Evolutionary conservation across 139 green algal species (phyloP).

Genomic region (Asterochloris erici): DNA sequence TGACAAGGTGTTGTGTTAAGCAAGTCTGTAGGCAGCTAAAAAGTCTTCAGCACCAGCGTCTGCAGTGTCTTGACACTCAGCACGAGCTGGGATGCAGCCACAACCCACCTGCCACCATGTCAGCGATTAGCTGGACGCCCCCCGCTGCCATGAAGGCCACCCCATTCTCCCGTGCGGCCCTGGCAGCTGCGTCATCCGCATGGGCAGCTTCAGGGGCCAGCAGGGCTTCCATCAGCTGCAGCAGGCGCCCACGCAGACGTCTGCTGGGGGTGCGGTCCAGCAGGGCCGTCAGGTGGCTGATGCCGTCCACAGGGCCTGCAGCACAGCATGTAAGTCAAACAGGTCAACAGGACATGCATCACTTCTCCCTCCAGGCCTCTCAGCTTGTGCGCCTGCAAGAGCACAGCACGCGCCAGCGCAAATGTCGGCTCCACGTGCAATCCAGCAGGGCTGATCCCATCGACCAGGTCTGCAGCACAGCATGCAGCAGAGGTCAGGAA

Average conservation of each 20-base stretch:
- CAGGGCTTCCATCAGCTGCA: conserved; percentile 77
- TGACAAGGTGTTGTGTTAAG: too few relatives aligned
- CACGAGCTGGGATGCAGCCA: not conserved
- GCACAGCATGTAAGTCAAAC: not conserved
- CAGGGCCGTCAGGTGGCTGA: conserved; percentile 65
- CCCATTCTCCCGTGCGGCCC: conserved; percentile 51
- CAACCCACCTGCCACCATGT: conserved; percentile 60
- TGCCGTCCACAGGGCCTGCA: conserved; percentile 71
- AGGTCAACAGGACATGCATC: too few relatives aligned
- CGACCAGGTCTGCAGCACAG: too few relatives aligned
- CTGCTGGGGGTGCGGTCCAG: conserved; percentile 61
- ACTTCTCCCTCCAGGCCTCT: too few relatives aligned
- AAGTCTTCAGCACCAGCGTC: too few relatives aligned
- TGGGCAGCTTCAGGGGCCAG: conserved; percentile 43
- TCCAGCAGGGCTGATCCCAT: too few relatives aligned
- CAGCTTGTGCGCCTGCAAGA: too few relatives aligned
- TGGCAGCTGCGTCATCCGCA: not conserved
- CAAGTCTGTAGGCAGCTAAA: too few relatives aligned
- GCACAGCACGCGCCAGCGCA: too few relatives aligned
- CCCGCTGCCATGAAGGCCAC: conserved; percentile 60
- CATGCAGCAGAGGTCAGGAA: too few relatives aligned
- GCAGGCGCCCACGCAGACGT: conserved; percentile 62
- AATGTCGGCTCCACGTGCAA: too few relatives aligned
- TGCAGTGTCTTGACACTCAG: too few relatives aligned
- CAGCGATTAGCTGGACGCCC: conserved; percentile 73